Evolutionary conservation across 2,329 filamentous ascomycete genomes (phyloP).

Genomic region (Bipolaris cookei): DNA sequence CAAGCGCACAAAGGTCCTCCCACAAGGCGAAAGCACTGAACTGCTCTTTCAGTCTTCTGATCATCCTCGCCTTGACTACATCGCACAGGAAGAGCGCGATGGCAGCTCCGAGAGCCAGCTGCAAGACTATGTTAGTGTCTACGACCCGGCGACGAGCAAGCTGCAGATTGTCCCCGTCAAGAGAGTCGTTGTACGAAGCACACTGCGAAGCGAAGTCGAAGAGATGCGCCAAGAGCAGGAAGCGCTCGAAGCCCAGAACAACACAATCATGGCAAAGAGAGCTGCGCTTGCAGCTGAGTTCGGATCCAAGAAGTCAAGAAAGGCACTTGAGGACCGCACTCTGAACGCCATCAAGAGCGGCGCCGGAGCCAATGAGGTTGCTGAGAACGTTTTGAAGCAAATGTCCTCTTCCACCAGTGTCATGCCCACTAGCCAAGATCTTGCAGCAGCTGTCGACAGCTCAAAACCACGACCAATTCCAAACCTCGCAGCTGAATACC

Average conservation of each 20-base stretch:
- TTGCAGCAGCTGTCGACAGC: constrained; percentile 68
- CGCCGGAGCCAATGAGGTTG: constrained; percentile 38
- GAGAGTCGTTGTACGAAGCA: constrained; percentile 62
- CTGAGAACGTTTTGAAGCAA: constrained; percentile 62
- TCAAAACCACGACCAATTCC: constrained; percentile 75
- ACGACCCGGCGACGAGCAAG: constrained; percentile 60
- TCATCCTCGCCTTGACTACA: constrained; percentile 66
- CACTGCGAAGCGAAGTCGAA: constrained; percentile 53
- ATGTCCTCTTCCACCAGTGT: constrained; percentile 67
- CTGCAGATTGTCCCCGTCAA: constrained; percentile 61
- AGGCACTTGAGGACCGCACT: constrained; percentile 71
- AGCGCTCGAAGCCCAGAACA: constrained; percentile 34
- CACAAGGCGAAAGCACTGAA: constrained; percentile 46
- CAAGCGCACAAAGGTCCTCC: constrained; percentile 43
- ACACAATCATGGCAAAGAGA: constrained; percentile 63
- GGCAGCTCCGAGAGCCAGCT: constrained; percentile 56
- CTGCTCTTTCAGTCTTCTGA: constrained; percentile 66
- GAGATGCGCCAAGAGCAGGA: constrained; percentile 48
- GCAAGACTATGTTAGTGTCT: constrained; percentile 67
- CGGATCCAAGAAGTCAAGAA: constrained; percentile 85
- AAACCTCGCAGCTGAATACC: constrained; percentile 69
- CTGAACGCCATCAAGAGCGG: constrained; percentile 69
- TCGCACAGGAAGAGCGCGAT: constrained; percentile 58
- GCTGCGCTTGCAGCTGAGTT: constrained; percentile 78
- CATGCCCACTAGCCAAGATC: constrained; percentile 71